Conservation (phyloP, 129 eudicot genomes). For the Gnaphalium uliginosum region DNA sequence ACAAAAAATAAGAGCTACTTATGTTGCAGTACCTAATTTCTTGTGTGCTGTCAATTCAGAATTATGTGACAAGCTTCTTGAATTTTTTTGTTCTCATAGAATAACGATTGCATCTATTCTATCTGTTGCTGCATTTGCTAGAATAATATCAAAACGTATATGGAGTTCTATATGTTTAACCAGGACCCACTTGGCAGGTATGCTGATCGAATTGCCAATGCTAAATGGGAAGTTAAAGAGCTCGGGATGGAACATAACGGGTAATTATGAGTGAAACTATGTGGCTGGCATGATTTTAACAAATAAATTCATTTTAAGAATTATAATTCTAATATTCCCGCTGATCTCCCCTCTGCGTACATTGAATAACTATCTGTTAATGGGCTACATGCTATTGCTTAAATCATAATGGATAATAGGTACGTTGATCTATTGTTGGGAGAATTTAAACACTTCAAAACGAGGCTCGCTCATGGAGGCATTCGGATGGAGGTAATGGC, state of each 20-base stretch:
- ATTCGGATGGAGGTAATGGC: constrained; percentile 71
- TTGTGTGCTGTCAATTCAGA: neutral
- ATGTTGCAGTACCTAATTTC: constrained; percentile 5
- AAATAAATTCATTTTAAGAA: neutral
- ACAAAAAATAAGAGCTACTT: neutral
- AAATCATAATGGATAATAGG: constrained; percentile 40
- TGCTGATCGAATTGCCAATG: constrained; percentile 85
- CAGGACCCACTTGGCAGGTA: constrained; percentile 61
- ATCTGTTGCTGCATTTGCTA: neutral
- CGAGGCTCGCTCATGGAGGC: constrained; percentile 89
- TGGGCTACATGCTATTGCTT: neutral
- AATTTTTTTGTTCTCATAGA: neutral
- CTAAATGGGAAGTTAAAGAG: constrained; percentile 98
- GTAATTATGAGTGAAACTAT: constrained; percentile 37
- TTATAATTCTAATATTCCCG: constrained; percentile 10
- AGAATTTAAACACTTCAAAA: constrained; percentile 92
- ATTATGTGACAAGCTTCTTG: constrained; percentile 5
- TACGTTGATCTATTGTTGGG: constrained; percentile 92
- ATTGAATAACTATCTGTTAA: neutral
- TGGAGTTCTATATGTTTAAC: constrained; percentile 21
- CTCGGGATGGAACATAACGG: constrained; percentile 96
- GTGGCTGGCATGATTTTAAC: neutral
- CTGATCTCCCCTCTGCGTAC: neutral
- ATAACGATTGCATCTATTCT: neutral
- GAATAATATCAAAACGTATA: neutral